phyloP scores from a whole-genome alignment of 805 yeast species.

The Yarrowia alimentaria region DNA sequence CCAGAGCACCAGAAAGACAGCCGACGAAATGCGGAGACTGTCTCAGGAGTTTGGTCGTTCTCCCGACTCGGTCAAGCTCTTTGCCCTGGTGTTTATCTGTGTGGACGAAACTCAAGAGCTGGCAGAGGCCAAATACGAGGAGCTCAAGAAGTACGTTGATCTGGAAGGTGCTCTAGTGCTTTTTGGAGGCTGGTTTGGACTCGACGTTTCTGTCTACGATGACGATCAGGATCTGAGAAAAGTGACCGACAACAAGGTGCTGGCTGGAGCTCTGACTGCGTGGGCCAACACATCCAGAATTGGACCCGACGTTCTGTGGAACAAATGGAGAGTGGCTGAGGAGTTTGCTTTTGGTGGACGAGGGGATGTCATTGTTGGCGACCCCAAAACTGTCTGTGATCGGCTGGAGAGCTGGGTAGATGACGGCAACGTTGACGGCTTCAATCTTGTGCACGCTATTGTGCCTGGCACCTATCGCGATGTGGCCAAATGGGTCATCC shows the following conservation, averaged over 20 bases:
- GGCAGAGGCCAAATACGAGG: constrained; percentile 43
- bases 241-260: constrained; percentile 40
- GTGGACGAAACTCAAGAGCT: constrained; percentile 46
- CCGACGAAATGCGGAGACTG: constrained; percentile 39
- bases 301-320: constrained; percentile 35
- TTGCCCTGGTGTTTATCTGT: constrained; percentile 43
- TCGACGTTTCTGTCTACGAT: constrained; percentile 42
- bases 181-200: constrained; percentile 46
- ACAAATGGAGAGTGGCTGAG: constrained; percentile 38
- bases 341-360: constrained; percentile 41
- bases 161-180: constrained; percentile 46
- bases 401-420: constrained; percentile 44
- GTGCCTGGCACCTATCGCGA: constrained; percentile 44
- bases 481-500: constrained; percentile 42
- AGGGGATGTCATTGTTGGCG: constrained; percentile 41
- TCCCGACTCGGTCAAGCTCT: constrained; percentile 42
- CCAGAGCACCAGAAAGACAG: constrained; percentile 37
- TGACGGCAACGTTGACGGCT: constrained; percentile 46
- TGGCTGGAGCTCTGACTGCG: constrained; percentile 40
- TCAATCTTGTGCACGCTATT: constrained; percentile 44
- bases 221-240: constrained; percentile 40
- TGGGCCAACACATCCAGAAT: constrained; percentile 40
- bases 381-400: constrained; percentile 44
- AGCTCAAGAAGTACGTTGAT: constrained; percentile 41
- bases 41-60: constrained; percentile 43